Conservation (phyloP, 2,329 filamentous ascomycete genomes). For the Fusarium bulbicola region DNA sequence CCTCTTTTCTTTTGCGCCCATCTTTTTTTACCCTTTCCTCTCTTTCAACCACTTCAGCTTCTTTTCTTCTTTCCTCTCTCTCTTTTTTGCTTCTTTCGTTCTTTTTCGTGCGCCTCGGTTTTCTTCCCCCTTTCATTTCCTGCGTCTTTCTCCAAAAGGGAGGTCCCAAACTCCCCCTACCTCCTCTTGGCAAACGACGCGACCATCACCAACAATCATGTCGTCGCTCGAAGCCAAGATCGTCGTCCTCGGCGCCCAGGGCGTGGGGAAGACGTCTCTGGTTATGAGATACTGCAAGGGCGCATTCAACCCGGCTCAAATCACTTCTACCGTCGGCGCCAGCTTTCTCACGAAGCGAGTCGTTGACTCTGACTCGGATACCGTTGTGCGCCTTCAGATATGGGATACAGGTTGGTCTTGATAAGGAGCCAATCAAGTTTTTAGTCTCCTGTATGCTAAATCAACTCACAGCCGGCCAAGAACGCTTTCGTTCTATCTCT, state of each 20-base stretch:
- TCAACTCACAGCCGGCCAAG: slow-evolving; percentile 74
- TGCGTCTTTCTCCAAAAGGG: slow-evolving; percentile 1
- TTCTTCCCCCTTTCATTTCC: slow-evolving; percentile 12
- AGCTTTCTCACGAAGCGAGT: slow-evolving; percentile 84
- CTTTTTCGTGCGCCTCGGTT: slow-evolving; percentile 9
- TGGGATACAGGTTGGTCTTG: slow-evolving; percentile 80
- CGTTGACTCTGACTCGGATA: slow-evolving; percentile 84
- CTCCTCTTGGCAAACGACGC: slow-evolving; percentile 16
- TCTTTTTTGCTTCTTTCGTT: slow-evolving; percentile 19
- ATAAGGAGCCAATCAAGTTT: not conserved
- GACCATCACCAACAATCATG: slow-evolving; percentile 41
- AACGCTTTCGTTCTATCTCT: slow-evolving; percentile 93
- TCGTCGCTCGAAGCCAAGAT: slow-evolving; percentile 83
- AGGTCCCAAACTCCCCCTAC: slow-evolving; percentile 1
- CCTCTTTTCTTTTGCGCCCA: slow-evolving; percentile 23
- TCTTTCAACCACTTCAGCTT: slow-evolving; percentile 9
- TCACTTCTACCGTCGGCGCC: slow-evolving; percentile 78
- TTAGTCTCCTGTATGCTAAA: slow-evolving; percentile 7
- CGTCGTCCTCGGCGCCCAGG: slow-evolving; percentile 81
- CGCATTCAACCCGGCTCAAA: slow-evolving; percentile 71
- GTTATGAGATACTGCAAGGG: slow-evolving; percentile 81
- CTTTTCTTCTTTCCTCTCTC: slow-evolving; percentile 8
- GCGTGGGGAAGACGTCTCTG: slow-evolving; percentile 81
- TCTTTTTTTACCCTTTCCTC: not conserved
- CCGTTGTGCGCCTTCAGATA: slow-evolving; percentile 89